Percentiles rank a stretch among this genome's conserved stretches.
These are phyloP conservation scores for Alternaria arbusti DNA, from an alignment of 2,329 filamentous ascomycete genomes.

Conservation along the genomic window DNA sequence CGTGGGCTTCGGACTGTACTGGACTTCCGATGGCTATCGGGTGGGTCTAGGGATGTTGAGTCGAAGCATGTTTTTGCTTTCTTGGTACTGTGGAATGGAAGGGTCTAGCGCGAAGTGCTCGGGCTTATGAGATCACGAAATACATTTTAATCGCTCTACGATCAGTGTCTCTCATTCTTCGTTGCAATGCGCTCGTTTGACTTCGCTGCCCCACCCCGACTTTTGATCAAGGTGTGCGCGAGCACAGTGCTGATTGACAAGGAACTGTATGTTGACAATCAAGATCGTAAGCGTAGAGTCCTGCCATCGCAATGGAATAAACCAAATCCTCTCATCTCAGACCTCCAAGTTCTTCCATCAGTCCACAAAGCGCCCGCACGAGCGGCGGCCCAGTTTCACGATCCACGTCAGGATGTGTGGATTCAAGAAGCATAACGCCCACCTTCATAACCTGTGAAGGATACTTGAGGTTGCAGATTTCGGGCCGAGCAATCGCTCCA, in stretches of 20 bases:
- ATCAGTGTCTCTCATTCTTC: background rate
- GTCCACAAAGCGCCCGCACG: conserved; percentile 22
- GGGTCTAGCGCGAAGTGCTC: conserved; percentile 45
- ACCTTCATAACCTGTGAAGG: conserved; percentile 25
- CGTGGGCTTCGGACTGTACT: background rate
- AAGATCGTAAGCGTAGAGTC: background rate
- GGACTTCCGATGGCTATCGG: background rate
- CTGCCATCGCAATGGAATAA: background rate
- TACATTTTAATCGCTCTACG: conserved; percentile 10
- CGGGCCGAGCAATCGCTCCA: background rate
- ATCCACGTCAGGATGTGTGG: conserved; percentile 23
- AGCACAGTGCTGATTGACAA: background rate
- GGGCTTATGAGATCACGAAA: conserved; percentile 44
- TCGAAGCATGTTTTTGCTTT: conserved; percentile 4
- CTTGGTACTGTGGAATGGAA: conserved; percentile 4
- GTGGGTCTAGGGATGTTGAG: background rate
- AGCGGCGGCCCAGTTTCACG: conserved; percentile 22
- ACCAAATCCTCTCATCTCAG: background rate
- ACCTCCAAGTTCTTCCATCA: conserved; percentile 9
- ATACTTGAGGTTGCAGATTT: conserved; percentile 17
- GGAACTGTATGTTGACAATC: background rate
- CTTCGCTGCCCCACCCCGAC: background rate
- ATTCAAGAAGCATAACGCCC: conserved; percentile 23
- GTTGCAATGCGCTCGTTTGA: background rate
- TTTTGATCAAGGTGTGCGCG: background rate